These are phyloP conservation scores for Eucalyptus erythrocorys DNA, from an alignment of 345 rosid genomes.

Conservation along the genomic window DNA sequence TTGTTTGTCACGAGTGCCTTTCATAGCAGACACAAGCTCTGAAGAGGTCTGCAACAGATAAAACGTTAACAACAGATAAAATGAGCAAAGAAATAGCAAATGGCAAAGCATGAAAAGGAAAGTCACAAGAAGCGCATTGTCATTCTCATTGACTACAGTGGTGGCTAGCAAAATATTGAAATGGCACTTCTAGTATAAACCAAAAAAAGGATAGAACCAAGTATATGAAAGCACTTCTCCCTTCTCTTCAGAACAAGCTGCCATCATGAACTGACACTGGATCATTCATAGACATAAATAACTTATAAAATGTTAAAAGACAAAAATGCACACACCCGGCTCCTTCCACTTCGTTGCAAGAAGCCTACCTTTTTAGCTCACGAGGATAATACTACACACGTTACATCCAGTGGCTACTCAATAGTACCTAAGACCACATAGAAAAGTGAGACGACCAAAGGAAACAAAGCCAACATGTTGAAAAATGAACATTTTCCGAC, in stretches of 20 bases:
- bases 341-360: background rate
- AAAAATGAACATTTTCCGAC: background rate
- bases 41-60: constrained; percentile 9
- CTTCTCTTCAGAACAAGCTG: background rate
- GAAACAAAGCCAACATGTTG: background rate
- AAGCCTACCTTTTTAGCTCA: background rate
- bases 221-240: background rate
- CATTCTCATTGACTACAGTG: background rate
- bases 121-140: background rate
- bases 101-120: background rate
- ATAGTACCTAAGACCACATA: background rate
- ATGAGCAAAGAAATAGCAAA: background rate
- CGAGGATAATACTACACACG: background rate
- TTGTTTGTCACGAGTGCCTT: constrained; percentile 71
- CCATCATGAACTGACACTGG: background rate
- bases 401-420: background rate
- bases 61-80: background rate
- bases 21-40: constrained; percentile 65
- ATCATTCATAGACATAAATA: background rate
- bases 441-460: background rate
- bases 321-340: background rate
- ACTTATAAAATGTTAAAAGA: background rate
- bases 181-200: background rate
- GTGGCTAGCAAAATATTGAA: background rate
- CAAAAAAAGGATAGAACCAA: background rate